Evolutionary conservation across 2,329 filamentous ascomycete genomes (phyloP).

Genomic region (Lasiodiplodia sp.): DNA sequence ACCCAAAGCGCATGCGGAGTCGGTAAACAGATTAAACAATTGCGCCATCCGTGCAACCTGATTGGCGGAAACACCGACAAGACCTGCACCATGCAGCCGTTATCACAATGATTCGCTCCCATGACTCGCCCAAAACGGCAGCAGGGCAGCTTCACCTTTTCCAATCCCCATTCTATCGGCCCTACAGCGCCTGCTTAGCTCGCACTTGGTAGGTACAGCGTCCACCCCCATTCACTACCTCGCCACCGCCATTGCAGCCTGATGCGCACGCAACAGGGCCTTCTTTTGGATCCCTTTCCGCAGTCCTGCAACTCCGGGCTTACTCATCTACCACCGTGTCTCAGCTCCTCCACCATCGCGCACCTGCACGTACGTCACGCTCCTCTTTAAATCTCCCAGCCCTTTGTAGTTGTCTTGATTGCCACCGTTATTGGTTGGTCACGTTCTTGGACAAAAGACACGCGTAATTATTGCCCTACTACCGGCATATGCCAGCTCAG

Average conservation of each 20-base stretch:
- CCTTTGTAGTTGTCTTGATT: too few species aligned
- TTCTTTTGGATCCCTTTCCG: too few species aligned
- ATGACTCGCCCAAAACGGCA: neutral
- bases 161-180: neutral
- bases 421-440: too few species aligned
- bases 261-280: too few species aligned
- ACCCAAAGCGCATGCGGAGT: neutral
- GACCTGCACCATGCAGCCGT: neutral
- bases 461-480: too few species aligned
- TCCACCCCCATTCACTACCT: too few species aligned
- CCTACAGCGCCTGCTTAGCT: slow-evolving; percentile 1
- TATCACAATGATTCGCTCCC: neutral
- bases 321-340: neutral
- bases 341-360: too few species aligned
- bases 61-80: neutral
- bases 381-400: too few species aligned
- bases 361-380: too few species aligned
- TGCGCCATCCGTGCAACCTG: neutral
- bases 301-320: neutral
- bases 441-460: too few species aligned
- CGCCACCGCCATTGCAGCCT: too few species aligned
- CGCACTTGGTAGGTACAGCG: neutral
- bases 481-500: too few species aligned
- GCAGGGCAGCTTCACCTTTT: neutral
- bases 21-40: neutral